Evolutionary conservation across 192 early-diverging fungal genomes (phyloP).

Genomic region (Dissophora globulifera): DNA sequence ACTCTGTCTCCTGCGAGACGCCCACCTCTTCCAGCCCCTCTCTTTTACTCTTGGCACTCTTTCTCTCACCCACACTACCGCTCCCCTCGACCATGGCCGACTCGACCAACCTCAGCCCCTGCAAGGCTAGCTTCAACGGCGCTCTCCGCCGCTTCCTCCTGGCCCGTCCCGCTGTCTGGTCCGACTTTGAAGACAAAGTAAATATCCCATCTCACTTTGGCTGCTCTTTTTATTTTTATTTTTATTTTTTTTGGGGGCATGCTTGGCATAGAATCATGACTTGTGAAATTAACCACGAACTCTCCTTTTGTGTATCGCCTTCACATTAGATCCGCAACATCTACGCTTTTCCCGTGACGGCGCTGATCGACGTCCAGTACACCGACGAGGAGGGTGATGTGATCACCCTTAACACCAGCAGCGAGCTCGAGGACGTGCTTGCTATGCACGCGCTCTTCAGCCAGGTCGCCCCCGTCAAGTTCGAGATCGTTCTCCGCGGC

Average conservation of each 20-base stretch:
- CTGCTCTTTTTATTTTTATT: too few species aligned
- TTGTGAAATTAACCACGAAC: neutral
- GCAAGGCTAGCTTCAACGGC: conserved; percentile 49
- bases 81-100: conserved; percentile 39
- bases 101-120: conserved; percentile 34
- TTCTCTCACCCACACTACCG: conserved; percentile 4
- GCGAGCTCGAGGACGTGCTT: conserved; percentile 48
- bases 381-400: conserved; percentile 50
- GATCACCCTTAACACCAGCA: conserved; percentile 41
- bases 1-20: too few species aligned
- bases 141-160: conserved; percentile 45
- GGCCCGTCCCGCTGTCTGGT: conserved; percentile 39
- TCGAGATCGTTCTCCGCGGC: conserved; percentile 32
- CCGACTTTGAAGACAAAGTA: conserved; percentile 49
- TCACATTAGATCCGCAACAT: conserved; percentile 28
- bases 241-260: too few species aligned
- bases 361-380: conserved; percentile 36
- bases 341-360: conserved; percentile 8
- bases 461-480: conserved; percentile 39
- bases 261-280: neutral
- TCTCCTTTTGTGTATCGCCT: neutral
- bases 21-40: neutral
- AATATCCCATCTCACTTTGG: neutral
- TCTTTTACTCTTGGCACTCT: neutral
- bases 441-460: conserved; percentile 38